Percentiles rank a stretch among this genome's conserved stretches.
phyloP scores from a whole-genome alignment of 768 basidiomycete genomes.

The Crucibulum laeve region DNA sequence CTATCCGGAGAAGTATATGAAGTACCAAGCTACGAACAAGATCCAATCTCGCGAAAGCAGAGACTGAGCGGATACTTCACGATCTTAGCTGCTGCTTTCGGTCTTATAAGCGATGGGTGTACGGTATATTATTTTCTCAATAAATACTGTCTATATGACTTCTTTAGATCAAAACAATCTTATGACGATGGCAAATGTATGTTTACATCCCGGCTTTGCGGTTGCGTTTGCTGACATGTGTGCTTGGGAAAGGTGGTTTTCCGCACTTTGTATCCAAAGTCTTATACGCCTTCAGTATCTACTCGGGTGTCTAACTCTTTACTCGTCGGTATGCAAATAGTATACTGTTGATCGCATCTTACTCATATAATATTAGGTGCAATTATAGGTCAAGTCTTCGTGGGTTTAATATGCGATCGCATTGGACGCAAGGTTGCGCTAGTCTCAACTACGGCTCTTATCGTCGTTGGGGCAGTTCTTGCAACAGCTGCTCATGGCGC shows the following conservation, averaged over 20 bases:
- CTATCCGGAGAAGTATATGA: neutral
- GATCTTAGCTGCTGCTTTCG: conserved; percentile 60
- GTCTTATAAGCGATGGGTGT: conserved; percentile 64
- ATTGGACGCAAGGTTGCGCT: conserved; percentile 76
- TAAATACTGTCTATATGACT: conserved; percentile 2
- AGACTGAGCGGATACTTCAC: conserved; percentile 56
- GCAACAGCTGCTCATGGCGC: conserved; percentile 66
- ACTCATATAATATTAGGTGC: conserved; percentile 35
- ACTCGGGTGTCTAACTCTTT: conserved; percentile 71
- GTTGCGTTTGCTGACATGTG: neutral
- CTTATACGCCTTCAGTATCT: conserved; percentile 56
- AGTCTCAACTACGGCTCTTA: conserved; percentile 61
- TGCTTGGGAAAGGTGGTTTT: conserved; percentile 48
- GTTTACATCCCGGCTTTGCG: conserved; percentile 5
- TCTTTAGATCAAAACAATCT: conserved; percentile 61
- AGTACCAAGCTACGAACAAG: neutral
- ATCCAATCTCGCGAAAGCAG: conserved; percentile 27
- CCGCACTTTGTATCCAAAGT: conserved; percentile 56
- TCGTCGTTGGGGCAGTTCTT: conserved; percentile 65
- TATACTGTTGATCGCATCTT: neutral
- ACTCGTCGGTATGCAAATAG: conserved; percentile 49
- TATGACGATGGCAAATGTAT: conserved; percentile 66
- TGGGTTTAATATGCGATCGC: conserved; percentile 70
- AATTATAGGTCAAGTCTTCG: conserved; percentile 54
- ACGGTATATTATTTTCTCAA: neutral